These are phyloP conservation scores for Sporisorium graminicola DNA, from an alignment of 1,284 basidiomycete genomes.

Conservation along the genomic window DNA sequence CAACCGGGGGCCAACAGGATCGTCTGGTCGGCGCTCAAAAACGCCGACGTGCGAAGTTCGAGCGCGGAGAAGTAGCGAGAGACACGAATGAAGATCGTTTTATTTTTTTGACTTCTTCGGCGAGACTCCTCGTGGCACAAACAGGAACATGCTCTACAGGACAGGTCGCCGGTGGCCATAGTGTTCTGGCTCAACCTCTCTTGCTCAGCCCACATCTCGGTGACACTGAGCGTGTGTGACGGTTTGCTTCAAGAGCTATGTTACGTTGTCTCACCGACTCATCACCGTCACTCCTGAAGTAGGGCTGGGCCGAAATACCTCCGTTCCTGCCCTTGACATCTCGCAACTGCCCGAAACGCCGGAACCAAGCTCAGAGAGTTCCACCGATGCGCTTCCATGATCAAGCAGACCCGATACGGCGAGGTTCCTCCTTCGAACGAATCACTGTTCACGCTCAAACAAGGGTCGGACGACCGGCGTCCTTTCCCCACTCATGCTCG, in stretches of 20 bases:
- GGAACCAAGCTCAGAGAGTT: background rate
- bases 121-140: slow-evolving; percentile 18
- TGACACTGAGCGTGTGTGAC: background rate
- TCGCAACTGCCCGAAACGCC: slow-evolving; percentile 7
- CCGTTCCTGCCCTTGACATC: background rate
- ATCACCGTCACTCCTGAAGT: background rate
- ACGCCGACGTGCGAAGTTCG: slow-evolving; percentile 7
- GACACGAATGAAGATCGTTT: background rate
- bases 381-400: background rate
- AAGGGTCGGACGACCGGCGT: background rate
- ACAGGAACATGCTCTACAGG: background rate
- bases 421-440: background rate
- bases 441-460: background rate
- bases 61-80: background rate
- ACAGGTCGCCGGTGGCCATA: slow-evolving; percentile 22
- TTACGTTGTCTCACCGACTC: too few species aligned
- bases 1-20: background rate
- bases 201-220: background rate
- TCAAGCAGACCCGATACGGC: too few species aligned
- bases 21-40: slow-evolving; percentile 13
- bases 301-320: background rate
- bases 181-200: background rate
- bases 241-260: background rate
- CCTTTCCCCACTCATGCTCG: slow-evolving; percentile 2
- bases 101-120: slow-evolving; percentile 6